Evolutionary conservation across 2,329 filamentous ascomycete species (phyloP).

Genomic region (Chrysosporium keratinophilum): DNA sequence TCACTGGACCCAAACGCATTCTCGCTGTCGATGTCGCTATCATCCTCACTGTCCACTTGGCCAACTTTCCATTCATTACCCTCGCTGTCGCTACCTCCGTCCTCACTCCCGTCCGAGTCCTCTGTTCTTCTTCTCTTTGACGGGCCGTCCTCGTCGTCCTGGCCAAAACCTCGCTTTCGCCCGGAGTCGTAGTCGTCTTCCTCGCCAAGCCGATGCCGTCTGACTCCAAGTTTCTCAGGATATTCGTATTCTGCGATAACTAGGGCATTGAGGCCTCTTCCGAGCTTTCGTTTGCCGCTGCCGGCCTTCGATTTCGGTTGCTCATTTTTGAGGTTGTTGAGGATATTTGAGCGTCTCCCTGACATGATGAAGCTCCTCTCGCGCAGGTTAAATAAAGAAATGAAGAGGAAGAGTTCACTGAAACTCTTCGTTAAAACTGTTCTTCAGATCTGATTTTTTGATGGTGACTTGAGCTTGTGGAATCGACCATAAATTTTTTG

Average conservation of each 20-base stretch:
- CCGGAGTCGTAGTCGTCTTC: constrained; percentile 40
- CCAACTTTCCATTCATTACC: constrained; percentile 80
- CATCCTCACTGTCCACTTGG: constrained; percentile 54
- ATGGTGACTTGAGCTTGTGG: no score
- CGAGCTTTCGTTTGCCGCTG: constrained; percentile 36
- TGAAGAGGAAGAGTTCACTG: background rate
- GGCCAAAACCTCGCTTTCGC: constrained; percentile 29
- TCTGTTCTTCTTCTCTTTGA: constrained; percentile 38
- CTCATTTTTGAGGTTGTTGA: constrained; percentile 30
- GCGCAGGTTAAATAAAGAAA: background rate
- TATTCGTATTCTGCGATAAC: constrained; percentile 52
- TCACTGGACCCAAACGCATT: constrained; percentile 86
- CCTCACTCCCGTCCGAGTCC: constrained; percentile 45
- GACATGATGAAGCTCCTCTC: constrained; percentile 26
- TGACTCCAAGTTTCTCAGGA: constrained; percentile 44
- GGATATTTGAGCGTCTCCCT: constrained; percentile 32
- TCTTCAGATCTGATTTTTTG: background rate
- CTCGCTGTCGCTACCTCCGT: constrained; percentile 72
- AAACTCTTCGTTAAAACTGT: background rate
- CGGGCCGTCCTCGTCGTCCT: constrained; percentile 25
- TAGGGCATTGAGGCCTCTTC: constrained; percentile 50
- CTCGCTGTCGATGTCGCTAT: constrained; percentile 60
- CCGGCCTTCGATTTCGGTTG: constrained; percentile 31
- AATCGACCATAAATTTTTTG: background rate
- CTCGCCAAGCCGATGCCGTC: constrained; percentile 49